Conservation (phyloP, 2,329 filamentous ascomycete species). For the Coniosporium tulheliwenetii region DNA sequence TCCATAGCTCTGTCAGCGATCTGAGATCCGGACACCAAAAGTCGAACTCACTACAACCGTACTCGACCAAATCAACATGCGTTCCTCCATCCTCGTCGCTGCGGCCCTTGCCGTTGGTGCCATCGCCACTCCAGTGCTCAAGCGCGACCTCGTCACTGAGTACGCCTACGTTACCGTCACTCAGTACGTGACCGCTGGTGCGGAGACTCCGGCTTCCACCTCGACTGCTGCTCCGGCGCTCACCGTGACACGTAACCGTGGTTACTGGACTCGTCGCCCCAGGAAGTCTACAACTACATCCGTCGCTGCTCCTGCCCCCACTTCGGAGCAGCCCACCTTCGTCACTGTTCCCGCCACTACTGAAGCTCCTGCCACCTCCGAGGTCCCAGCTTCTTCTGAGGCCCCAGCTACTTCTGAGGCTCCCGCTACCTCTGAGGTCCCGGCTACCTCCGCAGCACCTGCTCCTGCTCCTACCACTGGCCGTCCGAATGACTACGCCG, state of each 20-base stretch:
- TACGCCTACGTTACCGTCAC: slow-evolving; percentile 12
- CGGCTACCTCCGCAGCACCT: slow-evolving; percentile 2
- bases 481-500: slow-evolving; percentile 13
- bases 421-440: slow-evolving; percentile 1
- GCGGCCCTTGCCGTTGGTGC: slow-evolving; percentile 19
- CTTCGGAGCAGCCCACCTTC: background rate
- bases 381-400: background rate
- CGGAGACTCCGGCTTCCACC: slow-evolving; percentile 1
- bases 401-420: background rate
- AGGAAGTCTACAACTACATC: slow-evolving; percentile 5
- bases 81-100: slow-evolving; percentile 15
- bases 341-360: slow-evolving; percentile 2
- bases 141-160: slow-evolving; percentile 11
- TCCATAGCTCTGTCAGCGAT: slow-evolving; percentile 6
- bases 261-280: background rate
- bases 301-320: slow-evolving; percentile 7
- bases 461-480: slow-evolving; percentile 1
- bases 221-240: slow-evolving; percentile 6
- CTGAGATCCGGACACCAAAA: slow-evolving; percentile 7
- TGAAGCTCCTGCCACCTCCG: background rate
- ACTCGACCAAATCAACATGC: slow-evolving; percentile 14
- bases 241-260: slow-evolving; percentile 1
- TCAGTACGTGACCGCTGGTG: slow-evolving; percentile 5
- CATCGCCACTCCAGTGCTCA: slow-evolving; percentile 15
- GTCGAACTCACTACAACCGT: slow-evolving; percentile 7